These are phyloP conservation scores for Termitomyces sp. DNA, from an alignment of 768 basidiomycete genomes.

Conservation along the genomic window DNA sequence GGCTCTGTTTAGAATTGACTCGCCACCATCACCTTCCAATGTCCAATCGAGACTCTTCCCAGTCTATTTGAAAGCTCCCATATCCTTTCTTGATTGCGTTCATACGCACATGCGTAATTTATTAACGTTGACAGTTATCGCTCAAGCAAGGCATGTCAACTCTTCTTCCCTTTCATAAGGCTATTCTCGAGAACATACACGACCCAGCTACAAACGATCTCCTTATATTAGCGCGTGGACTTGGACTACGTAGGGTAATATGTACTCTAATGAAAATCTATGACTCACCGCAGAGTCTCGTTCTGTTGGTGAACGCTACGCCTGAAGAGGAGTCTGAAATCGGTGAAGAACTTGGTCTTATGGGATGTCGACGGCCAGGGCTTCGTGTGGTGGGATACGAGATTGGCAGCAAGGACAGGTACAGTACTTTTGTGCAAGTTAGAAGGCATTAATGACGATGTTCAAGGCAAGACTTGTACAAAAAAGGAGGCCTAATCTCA, in stretches of 20 bases:
- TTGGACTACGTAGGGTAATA: conserved; percentile 78
- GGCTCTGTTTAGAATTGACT: neutral
- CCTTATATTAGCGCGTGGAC: conserved; percentile 79
- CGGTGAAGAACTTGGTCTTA: conserved; percentile 86
- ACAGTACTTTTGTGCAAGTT: conserved; percentile 12
- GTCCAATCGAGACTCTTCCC: neutral
- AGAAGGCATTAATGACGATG: neutral
- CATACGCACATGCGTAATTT: neutral
- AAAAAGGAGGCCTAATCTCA: conserved; percentile 81
- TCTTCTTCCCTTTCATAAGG: conserved; percentile 61
- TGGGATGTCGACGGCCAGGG: conserved; percentile 87
- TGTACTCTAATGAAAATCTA: conserved; percentile 92
- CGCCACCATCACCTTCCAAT: neutral
- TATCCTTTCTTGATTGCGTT: neutral
- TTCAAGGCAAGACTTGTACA: conserved; percentile 76
- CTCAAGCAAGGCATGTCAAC: conserved; percentile 31
- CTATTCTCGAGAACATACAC: conserved; percentile 62
- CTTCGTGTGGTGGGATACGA: conserved; percentile 81
- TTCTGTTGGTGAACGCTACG: conserved; percentile 79
- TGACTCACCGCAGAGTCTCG: conserved; percentile 75
- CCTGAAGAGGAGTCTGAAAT: conserved; percentile 88
- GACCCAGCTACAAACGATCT: conserved; percentile 72
- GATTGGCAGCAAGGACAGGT: conserved; percentile 74
- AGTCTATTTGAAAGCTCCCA: neutral
- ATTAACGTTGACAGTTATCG: neutral